Percentiles rank a stretch among this genome's conserved stretches.
phyloP scores from a whole-genome alignment of 192 early-diverging fungal genomes.

The Allomyces macrogynus region DNA sequence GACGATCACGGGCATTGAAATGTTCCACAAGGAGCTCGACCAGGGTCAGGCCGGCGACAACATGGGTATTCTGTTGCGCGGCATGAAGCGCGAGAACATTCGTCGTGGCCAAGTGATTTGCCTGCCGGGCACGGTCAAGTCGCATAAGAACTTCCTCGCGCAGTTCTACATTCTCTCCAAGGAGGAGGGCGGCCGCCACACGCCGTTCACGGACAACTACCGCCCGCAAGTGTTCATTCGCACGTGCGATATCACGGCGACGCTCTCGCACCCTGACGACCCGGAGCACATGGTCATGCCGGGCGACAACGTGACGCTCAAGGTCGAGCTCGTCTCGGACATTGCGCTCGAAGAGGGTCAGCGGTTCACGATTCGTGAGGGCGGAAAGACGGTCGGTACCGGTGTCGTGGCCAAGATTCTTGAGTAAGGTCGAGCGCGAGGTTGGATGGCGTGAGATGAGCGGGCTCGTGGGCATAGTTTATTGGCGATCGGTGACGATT shows the following conservation, averaged over 20 bases:
- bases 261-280: slow-evolving; percentile 58
- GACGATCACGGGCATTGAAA: slow-evolving; percentile 91
- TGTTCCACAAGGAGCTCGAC: slow-evolving; percentile 99
- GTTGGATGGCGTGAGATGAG: no score
- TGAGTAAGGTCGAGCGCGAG: slow-evolving; percentile 20
- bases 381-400: slow-evolving; percentile 92
- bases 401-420: slow-evolving; percentile 64
- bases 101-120: slow-evolving; percentile 85
- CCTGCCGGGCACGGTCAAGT: slow-evolving; percentile 77
- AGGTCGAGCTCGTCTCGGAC: slow-evolving; percentile 57
- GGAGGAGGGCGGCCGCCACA: slow-evolving; percentile 96
- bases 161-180: slow-evolving; percentile 88
- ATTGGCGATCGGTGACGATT: no score
- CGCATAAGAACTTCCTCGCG: slow-evolving; percentile 83
- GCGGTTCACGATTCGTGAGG: slow-evolving; percentile 95
- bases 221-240: slow-evolving; percentile 86
- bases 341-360: slow-evolving; percentile 84
- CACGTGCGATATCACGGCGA: slow-evolving; percentile 86
- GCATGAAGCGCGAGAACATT: slow-evolving; percentile 90
- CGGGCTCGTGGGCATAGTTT: no score
- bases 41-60: slow-evolving; percentile 95
- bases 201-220: slow-evolving; percentile 94
- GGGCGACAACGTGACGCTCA: slow-evolving; percentile 82
- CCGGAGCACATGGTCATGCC: slow-evolving; percentile 92
- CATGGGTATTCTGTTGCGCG: slow-evolving; percentile 90